These are phyloP conservation scores for Tarenaya hassleriana DNA, from an alignment of 345 rosid species.

Conservation along the genomic window DNA sequence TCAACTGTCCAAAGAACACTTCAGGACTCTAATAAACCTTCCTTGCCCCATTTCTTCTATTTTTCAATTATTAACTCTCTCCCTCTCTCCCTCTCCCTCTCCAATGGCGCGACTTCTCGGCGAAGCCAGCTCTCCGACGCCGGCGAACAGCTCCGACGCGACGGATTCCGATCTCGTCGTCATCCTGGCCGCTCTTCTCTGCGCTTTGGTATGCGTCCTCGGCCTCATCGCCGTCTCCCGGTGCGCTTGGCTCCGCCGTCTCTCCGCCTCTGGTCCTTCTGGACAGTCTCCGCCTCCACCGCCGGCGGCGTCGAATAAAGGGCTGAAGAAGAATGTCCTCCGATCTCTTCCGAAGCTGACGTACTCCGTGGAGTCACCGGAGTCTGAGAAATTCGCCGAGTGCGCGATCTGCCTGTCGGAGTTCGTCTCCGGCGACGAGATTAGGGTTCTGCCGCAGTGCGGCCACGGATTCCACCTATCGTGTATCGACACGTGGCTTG, in stretches of 20 bases:
- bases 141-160: slow-evolving; percentile 24
- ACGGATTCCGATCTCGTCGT: slow-evolving; percentile 66
- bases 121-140: slow-evolving; percentile 19
- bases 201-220: slow-evolving; percentile 74
- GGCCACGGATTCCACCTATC: slow-evolving; percentile 79
- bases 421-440: slow-evolving; percentile 65
- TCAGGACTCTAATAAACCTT: slow-evolving; percentile 22
- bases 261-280: slow-evolving; percentile 26
- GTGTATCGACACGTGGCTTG: slow-evolving; percentile 93
- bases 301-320: slow-evolving; percentile 60
- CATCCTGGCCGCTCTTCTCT: slow-evolving; percentile 79
- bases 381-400: slow-evolving; percentile 40
- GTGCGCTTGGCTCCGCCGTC: slow-evolving; percentile 87
- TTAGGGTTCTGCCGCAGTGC: slow-evolving; percentile 82
- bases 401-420: slow-evolving; percentile 80
- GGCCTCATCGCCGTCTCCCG: slow-evolving; percentile 83
- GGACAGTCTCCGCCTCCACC: slow-evolving; percentile 22
- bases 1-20: slow-evolving; percentile 20
- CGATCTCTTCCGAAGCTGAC: slow-evolving; percentile 60
- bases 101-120: slow-evolving; percentile 66
- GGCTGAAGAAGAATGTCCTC: slow-evolving; percentile 76
- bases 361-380: slow-evolving; percentile 42
- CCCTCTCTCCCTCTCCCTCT: slow-evolving; percentile 16
- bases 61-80: too few species aligned
- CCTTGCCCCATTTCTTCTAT: too few species aligned